A percentile compares a stretch with the other conserved stretches of the same genome.
These are phyloP conservation scores for Tetragonia tetragonoides DNA, from an alignment of 148 eudicot genomes.

Conservation along the genomic window DNA sequence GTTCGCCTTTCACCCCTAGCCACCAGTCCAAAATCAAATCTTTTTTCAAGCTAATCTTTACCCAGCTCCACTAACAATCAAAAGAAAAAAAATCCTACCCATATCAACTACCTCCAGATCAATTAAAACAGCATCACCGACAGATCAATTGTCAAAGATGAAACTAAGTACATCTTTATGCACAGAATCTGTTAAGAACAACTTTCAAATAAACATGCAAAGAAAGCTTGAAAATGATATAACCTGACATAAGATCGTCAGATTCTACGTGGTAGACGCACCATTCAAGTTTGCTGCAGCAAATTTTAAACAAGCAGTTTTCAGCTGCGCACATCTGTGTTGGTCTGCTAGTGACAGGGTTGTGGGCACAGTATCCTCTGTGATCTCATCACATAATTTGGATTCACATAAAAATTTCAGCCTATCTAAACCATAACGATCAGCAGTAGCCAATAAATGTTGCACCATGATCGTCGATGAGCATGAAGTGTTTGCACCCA, in stretches of 20 bases:
- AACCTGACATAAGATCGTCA: constrained; percentile 56
- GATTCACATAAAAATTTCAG: constrained; percentile 76
- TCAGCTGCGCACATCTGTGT: constrained; percentile 73
- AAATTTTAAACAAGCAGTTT: constrained; percentile 80
- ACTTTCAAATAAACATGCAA: constrained; percentile 16
- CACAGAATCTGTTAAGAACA: constrained; percentile 7
- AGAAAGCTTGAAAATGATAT: constrained; percentile 34
- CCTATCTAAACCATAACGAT: constrained; percentile 83
- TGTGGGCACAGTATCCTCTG: constrained; percentile 68
- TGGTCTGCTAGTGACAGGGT: constrained; percentile 90
- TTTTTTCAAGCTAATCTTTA: too few relatives aligned
- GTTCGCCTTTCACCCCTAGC: neutral
- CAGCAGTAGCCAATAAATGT: constrained; percentile 94
- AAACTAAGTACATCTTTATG: neutral
- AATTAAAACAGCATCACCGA: neutral
- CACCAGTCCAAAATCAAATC: too few relatives aligned
- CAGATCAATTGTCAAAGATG: neutral
- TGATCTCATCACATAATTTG: constrained; percentile 72
- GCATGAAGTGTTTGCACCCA: constrained; percentile 50
- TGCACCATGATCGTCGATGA: constrained; percentile 65
- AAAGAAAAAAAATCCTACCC: neutral
- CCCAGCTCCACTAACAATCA: too few relatives aligned
- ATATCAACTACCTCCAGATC: neutral
- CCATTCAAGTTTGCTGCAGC: constrained; percentile 94
- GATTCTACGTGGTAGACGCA: constrained; percentile 63